Evolutionary conservation across 2,329 filamentous ascomycete genomes (phyloP).

Genomic region (Fusarium gaditjirri): DNA sequence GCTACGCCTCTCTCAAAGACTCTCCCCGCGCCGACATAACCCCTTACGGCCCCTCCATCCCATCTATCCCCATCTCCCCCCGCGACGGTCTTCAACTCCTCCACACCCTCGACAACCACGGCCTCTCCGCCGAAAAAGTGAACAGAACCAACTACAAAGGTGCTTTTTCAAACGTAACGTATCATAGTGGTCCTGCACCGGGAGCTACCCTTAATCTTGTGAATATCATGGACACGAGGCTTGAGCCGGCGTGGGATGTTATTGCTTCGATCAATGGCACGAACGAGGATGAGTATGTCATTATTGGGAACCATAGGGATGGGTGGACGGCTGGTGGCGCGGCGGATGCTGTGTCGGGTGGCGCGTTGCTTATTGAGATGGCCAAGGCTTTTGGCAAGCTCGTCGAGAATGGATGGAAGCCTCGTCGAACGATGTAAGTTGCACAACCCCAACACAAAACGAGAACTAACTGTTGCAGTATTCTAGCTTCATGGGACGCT

Average conservation of each 20-base stretch:
- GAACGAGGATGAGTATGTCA: slow-evolving; percentile 54
- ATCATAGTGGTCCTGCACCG: slow-evolving; percentile 23
- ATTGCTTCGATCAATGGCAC: slow-evolving; percentile 55
- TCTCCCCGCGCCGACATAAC: slow-evolving; percentile 26
- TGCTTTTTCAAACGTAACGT: slow-evolving; percentile 24
- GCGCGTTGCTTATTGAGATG: slow-evolving; percentile 60
- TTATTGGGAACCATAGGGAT: slow-evolving; percentile 64
- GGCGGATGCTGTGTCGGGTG: slow-evolving; percentile 62
- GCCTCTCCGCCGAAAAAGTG: slow-evolving; percentile 5
- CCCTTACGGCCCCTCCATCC: slow-evolving; percentile 26
- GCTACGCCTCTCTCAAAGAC: slow-evolving; percentile 33
- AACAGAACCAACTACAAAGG: slow-evolving; percentile 31
- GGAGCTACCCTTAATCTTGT: slow-evolving; percentile 12
- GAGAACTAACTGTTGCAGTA: not conserved
- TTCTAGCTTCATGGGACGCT: slow-evolving; percentile 26
- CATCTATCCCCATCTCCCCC: slow-evolving; percentile 28
- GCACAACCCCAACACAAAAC: fast-evolving
- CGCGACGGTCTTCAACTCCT: slow-evolving; percentile 22
- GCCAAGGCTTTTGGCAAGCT: slow-evolving; percentile 60
- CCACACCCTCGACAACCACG: slow-evolving; percentile 12
- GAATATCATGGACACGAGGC: slow-evolving; percentile 28
- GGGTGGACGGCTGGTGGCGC: slow-evolving; percentile 65
- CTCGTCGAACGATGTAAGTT: slow-evolving; percentile 58
- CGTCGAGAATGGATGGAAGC: slow-evolving; percentile 61
- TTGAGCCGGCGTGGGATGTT: slow-evolving; percentile 44